phyloP scores from a whole-genome alignment of 2,329 filamentous ascomycete species.

The Aurifilum marmelostoma region DNA sequence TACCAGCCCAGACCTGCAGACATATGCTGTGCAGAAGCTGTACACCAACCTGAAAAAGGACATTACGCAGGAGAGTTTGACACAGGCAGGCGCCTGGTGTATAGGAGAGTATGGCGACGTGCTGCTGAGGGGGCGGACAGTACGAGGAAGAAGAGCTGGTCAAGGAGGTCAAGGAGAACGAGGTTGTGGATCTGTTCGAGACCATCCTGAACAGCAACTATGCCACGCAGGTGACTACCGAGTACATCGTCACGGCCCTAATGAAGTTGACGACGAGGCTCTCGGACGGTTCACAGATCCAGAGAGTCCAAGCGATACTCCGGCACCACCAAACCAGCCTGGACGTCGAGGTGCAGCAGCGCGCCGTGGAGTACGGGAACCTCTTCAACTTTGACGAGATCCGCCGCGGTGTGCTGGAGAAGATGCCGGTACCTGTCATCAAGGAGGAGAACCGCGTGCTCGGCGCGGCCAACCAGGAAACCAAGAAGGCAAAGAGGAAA shows the following conservation, averaged over 20 bases:
- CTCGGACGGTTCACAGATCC: conserved; percentile 80
- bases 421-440: conserved; percentile 97
- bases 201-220: conserved; percentile 95
- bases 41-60: conserved; percentile 91
- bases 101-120: conserved; percentile 96
- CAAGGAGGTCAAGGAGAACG: conserved; percentile 77
- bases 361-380: conserved; percentile 93
- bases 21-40: conserved; percentile 94
- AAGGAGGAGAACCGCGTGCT: conserved; percentile 92
- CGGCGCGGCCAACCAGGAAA: conserved; percentile 72
- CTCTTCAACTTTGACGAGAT: conserved; percentile 91
- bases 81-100: conserved; percentile 92
- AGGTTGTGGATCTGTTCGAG: conserved; percentile 90
- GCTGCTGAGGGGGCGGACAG: conserved; percentile 82
- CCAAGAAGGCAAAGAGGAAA: conserved; percentile 72
- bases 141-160: conserved; percentile 95
- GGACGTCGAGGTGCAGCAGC: conserved; percentile 94
- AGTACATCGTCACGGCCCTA: conserved; percentile 93
- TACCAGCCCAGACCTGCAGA: conserved; percentile 91
- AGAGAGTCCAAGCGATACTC: conserved; percentile 79
- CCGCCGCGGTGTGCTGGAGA: conserved; percentile 86
- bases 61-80: conserved; percentile 95
- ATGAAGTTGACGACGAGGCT: conserved; percentile 95
- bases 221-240: conserved; percentile 84
- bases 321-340: conserved; percentile 80